Conservation (phyloP, 2,329 filamentous ascomycete genomes). For the Lecanicillium sp. region DNA sequence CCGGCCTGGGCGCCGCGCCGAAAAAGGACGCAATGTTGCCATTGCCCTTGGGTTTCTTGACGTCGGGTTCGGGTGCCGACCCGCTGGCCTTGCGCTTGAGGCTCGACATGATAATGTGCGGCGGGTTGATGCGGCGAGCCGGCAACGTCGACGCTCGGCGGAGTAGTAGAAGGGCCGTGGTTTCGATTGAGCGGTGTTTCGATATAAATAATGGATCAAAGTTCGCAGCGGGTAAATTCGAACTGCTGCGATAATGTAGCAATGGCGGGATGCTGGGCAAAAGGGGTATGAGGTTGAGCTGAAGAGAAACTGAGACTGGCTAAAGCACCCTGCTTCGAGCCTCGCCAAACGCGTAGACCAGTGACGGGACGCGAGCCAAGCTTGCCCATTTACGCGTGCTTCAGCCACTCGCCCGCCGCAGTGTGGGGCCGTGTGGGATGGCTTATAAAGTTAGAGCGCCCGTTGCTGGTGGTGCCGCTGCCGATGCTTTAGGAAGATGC, state of each 20-base stretch:
- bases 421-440: too few relatives aligned
- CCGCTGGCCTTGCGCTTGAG: conserved; percentile 62
- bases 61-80: conserved; percentile 37
- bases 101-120: conserved; percentile 42
- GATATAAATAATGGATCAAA: too few relatives aligned
- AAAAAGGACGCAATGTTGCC: conserved; percentile 89
- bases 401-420: conserved; percentile 4
- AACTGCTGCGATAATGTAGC: too few relatives aligned
- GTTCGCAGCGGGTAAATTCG: too few relatives aligned
- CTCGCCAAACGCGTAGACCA: not conserved
- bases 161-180: conserved; percentile 5
- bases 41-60: conserved; percentile 69
- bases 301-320: not conserved
- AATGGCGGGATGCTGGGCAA: too few relatives aligned
- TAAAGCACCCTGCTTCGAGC: not conserved
- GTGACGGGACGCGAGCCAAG: conserved; percentile 4
- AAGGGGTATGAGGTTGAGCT: too few relatives aligned
- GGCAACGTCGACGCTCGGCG: not conserved
- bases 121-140: not conserved
- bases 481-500: too few relatives aligned
- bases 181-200: too few relatives aligned
- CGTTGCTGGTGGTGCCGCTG: too few relatives aligned
- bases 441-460: too few relatives aligned
- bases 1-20: conserved; percentile 53
- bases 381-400: conserved; percentile 10